These are phyloP conservation scores for Kodamaea fukazawae DNA, from an alignment of 805 yeast species.

Conservation along the genomic window DNA sequence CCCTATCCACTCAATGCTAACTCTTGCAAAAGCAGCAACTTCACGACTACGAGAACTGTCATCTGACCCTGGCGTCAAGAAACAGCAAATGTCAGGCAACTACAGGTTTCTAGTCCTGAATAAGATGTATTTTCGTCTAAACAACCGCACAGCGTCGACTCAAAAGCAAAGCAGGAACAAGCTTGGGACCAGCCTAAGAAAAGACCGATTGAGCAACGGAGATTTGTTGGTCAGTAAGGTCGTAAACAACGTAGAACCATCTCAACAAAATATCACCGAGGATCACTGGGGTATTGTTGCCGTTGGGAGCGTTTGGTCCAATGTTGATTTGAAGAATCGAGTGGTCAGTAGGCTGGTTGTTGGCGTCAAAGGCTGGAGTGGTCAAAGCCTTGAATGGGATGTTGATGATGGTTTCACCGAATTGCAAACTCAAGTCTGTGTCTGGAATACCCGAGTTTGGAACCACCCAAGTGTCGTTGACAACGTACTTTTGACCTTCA, in stretches of 20 bases:
- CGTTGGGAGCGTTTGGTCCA: background rate
- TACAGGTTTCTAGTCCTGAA: too few relatives aligned
- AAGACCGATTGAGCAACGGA: conserved; percentile 46
- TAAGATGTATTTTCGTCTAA: too few relatives aligned
- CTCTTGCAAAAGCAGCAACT: too few relatives aligned
- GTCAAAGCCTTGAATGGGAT: conserved; percentile 6
- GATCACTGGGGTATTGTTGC: conserved; percentile 10
- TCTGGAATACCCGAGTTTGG: background rate
- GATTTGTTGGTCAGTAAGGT: conserved; percentile 43
- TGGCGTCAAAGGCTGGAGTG: conserved; percentile 1
- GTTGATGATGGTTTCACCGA: conserved; percentile 1
- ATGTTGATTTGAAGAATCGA: background rate
- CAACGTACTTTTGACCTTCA: conserved; percentile 6
- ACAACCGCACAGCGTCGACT: too few relatives aligned
- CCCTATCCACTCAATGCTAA: too few relatives aligned
- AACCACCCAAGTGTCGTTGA: background rate
- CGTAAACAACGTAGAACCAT: conserved; percentile 52
- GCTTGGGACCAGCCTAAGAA: too few relatives aligned
- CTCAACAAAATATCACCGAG: conserved; percentile 56
- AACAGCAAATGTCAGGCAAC: too few relatives aligned
- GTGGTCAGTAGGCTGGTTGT: background rate
- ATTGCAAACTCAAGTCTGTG: too few relatives aligned
- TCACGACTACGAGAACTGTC: too few relatives aligned
- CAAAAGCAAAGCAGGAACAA: too few relatives aligned
- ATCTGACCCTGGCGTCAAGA: too few relatives aligned